Evolutionary conservation across 495 filamentous ascomycete species (phyloP).

Genomic region (Penicillium pancosmium): DNA sequence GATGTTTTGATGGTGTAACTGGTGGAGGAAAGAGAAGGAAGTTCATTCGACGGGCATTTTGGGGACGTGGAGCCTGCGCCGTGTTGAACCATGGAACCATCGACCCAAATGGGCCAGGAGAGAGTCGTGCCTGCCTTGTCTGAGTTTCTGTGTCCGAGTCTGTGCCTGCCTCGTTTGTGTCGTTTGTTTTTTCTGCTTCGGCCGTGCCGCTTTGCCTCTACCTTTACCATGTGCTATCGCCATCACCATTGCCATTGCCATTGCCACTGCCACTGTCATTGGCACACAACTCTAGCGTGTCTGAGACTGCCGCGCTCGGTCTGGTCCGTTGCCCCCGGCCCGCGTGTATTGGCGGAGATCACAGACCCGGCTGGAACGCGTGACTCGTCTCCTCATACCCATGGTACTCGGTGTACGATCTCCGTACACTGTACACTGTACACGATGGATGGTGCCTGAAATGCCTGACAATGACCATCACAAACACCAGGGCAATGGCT

Average conservation of each 20-base stretch:
- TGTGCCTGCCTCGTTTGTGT: neutral
- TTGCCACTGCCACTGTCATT: neutral
- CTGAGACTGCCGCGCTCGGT: constrained; percentile 3
- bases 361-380: constrained; percentile 4
- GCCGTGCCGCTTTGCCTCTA: neutral
- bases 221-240: neutral
- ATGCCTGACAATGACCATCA: neutral
- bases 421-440: neutral
- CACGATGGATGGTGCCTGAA: neutral
- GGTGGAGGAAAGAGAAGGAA: constrained; percentile 5
- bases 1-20: neutral
- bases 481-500: neutral
- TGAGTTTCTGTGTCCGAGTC: no score
- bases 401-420: no score
- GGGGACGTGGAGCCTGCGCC: constrained; percentile 15
- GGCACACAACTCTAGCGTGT: neutral
- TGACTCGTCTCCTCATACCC: neutral
- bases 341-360: constrained; percentile 4
- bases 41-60: constrained; percentile 18
- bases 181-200: neutral
- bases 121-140: neutral
- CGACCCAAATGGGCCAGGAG: constrained; percentile 36
- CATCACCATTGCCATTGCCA: neutral
- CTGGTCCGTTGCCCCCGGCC: constrained; percentile 4
- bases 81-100: constrained; percentile 51